Evolutionary conservation across 225 moss, liverwort and hornwort species (phyloP).

Genomic region (Polytrichum commune): DNA sequence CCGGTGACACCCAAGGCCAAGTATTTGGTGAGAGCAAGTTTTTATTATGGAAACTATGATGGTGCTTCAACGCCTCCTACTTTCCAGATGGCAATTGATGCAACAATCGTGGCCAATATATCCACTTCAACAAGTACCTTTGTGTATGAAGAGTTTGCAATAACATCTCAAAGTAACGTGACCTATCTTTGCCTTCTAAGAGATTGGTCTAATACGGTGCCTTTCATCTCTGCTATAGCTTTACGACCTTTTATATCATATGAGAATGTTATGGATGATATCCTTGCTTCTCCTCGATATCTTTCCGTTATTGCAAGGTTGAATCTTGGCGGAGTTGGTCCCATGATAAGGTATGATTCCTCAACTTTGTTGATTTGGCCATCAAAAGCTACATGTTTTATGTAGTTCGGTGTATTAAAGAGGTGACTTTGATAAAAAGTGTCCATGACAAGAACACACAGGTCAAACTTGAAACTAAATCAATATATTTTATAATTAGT

Average conservation of each 20-base stretch:
- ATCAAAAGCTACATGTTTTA: too few species aligned
- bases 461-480: too few species aligned
- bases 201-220: constrained; percentile 6
- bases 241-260: neutral
- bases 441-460: too few species aligned
- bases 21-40: constrained; percentile 26
- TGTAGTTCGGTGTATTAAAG: too few species aligned
- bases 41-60: constrained; percentile 26
- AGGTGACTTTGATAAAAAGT: too few species aligned
- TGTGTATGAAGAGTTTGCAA: constrained; percentile 21
- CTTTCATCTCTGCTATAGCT: constrained; percentile 25
- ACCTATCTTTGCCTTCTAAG: constrained; percentile 23
- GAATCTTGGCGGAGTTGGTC: too few species aligned
- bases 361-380: too few species aligned
- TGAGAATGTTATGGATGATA: too few species aligned
- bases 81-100: constrained; percentile 21
- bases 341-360: too few species aligned
- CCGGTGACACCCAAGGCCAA: constrained; percentile 17
- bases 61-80: constrained; percentile 10
- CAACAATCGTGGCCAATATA: constrained; percentile 11
- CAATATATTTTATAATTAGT: too few species aligned
- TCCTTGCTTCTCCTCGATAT: too few species aligned
- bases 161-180: constrained; percentile 22
- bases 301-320: too few species aligned
- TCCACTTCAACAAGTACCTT: neutral